phyloP scores from a whole-genome alignment of 1,139 yeast genomes.

The Taphrina sp. region DNA sequence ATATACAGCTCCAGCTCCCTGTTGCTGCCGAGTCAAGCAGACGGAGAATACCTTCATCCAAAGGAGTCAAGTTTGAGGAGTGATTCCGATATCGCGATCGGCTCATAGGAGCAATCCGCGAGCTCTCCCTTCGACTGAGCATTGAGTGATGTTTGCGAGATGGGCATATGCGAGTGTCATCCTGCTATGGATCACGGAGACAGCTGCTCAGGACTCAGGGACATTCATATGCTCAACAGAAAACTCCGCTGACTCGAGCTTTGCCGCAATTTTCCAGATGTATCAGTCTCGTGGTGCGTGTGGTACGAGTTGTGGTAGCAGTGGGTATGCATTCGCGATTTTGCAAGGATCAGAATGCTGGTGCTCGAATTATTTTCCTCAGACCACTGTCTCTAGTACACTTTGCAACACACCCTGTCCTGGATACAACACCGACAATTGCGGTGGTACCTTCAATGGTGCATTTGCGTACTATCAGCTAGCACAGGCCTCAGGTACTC shows the following conservation, averaged over 20 bases:
- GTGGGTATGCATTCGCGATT: slow-evolving; percentile 58
- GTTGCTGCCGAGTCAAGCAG: too few relatives aligned
- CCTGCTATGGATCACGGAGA: too few relatives aligned
- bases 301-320: slow-evolving; percentile 48
- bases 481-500: slow-evolving; percentile 30
- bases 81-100: too few relatives aligned
- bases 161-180: too few relatives aligned
- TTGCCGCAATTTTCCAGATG: slow-evolving; percentile 38
- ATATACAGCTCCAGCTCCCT: too few relatives aligned
- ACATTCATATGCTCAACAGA: slow-evolving; percentile 15
- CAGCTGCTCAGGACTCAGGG: too few relatives aligned
- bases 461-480: slow-evolving; percentile 20
- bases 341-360: slow-evolving; percentile 56
- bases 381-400: slow-evolving; percentile 45
- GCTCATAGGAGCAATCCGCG: too few relatives aligned
- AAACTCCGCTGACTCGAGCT: slow-evolving; percentile 23
- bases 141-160: too few relatives aligned
- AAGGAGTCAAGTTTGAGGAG: too few relatives aligned
- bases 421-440: slow-evolving; percentile 51
- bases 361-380: slow-evolving; percentile 56
- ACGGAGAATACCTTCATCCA: too few relatives aligned
- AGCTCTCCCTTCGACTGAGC: too few relatives aligned
- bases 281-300: slow-evolving; percentile 61
- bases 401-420: slow-evolving; percentile 53
- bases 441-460: slow-evolving; percentile 48